Conservation (phyloP, 2,329 filamentous ascomycete genomes). For the Coniochaeta sp. region DNA sequence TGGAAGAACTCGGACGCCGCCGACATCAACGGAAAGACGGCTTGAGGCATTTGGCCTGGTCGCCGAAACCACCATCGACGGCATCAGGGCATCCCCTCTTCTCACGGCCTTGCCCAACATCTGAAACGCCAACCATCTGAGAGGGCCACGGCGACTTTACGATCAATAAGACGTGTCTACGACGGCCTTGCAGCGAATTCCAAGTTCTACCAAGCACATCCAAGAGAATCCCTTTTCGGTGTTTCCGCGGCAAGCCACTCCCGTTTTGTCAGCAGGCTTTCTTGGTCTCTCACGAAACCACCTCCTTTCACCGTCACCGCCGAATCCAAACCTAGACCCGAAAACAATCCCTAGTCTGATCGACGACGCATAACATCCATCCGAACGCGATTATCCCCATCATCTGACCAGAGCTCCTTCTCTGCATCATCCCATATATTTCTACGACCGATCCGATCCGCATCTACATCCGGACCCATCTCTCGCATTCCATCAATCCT, state of each 20-base stretch:
- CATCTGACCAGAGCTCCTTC: background rate
- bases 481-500: constrained; percentile 5
- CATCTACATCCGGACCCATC: constrained; percentile 7
- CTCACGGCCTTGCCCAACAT: background rate
- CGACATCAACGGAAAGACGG: background rate
- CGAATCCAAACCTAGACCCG: too few species aligned
- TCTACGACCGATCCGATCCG: constrained; percentile 3
- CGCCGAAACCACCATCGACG: background rate
- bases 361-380: too few species aligned
- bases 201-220: too few species aligned
- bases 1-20: background rate
- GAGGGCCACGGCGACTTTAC: too few species aligned
- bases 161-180: too few species aligned
- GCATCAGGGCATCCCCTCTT: background rate
- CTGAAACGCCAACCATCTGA: background rate
- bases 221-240: too few species aligned
- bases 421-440: constrained; percentile 4
- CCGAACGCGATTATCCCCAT: background rate
- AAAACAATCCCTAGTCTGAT: too few species aligned
- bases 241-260: too few species aligned
- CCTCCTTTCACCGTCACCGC: too few species aligned
- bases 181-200: too few species aligned
- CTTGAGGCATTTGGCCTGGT: background rate
- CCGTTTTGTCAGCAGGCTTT: too few species aligned
- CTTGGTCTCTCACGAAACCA: too few species aligned